Evolutionary conservation across 495 filamentous ascomycete species (phyloP).

Genomic region (Pyrenula massariospora): DNA sequence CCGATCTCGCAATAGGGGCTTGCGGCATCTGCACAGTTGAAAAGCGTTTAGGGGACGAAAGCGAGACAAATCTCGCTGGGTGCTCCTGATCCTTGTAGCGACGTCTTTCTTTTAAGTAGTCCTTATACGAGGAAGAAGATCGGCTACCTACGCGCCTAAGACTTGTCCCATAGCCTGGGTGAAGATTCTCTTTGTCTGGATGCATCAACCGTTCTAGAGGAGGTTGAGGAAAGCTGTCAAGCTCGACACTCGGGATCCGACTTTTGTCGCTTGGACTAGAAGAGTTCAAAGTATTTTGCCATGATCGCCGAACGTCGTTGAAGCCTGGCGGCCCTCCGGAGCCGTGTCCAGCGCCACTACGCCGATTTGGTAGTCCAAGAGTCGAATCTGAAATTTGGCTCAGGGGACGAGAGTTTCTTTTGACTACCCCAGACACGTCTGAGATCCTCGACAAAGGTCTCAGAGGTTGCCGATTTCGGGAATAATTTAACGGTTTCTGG

Average conservation of each 20-base stretch:
- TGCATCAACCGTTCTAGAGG: slow-evolving; percentile 10
- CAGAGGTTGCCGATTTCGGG: slow-evolving; percentile 25
- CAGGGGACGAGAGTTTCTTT: slow-evolving; percentile 9
- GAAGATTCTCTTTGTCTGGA: slow-evolving; percentile 6
- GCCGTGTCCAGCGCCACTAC: slow-evolving; percentile 36
- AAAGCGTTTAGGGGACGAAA: background rate
- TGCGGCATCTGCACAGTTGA: background rate
- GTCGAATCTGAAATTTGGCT: slow-evolving; percentile 15
- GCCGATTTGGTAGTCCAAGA: slow-evolving; percentile 24
- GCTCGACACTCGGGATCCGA: slow-evolving; percentile 22
- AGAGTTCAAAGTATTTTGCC: slow-evolving; percentile 30
- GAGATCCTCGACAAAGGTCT: slow-evolving; percentile 27
- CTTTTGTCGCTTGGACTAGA: slow-evolving; percentile 26
- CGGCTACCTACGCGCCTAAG: background rate
- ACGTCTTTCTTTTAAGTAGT: background rate
- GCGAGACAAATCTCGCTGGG: background rate
- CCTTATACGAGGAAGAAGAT: background rate
- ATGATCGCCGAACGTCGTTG: slow-evolving; percentile 32
- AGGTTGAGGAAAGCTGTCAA: slow-evolving; percentile 25
- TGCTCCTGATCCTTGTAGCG: background rate
- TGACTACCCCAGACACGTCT: slow-evolving; percentile 17
- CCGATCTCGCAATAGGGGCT: background rate
- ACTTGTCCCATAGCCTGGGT: slow-evolving; percentile 17
- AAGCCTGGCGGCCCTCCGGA: slow-evolving; percentile 33
- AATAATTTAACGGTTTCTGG: slow-evolving; percentile 18